Evolutionary conservation across 2,329 filamentous ascomycete species (phyloP).

Genomic region (Cadophora luteo-olivacea): DNA sequence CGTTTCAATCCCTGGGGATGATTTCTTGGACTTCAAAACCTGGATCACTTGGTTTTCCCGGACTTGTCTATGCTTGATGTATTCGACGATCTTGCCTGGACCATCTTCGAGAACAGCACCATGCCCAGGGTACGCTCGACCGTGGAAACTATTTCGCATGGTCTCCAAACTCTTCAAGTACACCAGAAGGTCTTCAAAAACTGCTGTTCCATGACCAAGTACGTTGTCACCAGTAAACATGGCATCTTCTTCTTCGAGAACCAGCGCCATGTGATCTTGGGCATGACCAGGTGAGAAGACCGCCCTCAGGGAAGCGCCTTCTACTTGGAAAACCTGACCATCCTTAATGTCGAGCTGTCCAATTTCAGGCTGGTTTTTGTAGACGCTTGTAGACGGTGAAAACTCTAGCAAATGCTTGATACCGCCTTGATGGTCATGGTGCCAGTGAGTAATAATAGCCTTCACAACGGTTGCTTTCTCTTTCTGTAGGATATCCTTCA

Average conservation of each 20-base stretch:
- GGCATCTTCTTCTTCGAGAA: conserved; percentile 78
- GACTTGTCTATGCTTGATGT: conserved; percentile 80
- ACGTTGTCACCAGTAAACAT: conserved; percentile 93
- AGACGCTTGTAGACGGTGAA: conserved; percentile 67
- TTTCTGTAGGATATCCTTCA: conserved; percentile 68
- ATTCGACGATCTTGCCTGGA: conserved; percentile 75
- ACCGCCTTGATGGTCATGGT: conserved; percentile 83
- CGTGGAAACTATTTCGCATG: conserved; percentile 71
- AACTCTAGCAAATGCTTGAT: conserved; percentile 70
- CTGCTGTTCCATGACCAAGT: conserved; percentile 83
- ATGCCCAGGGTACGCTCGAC: conserved; percentile 86
- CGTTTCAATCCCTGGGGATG: conserved; percentile 38
- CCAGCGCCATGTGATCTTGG: conserved; percentile 79
- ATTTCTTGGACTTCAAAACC: conserved; percentile 58
- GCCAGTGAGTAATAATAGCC: conserved; percentile 89
- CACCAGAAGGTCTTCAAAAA: conserved; percentile 76
- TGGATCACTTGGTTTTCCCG: conserved; percentile 80
- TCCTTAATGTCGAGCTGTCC: conserved; percentile 62
- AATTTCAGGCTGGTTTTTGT: conserved; percentile 67
- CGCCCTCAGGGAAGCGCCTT: conserved; percentile 71
- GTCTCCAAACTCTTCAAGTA: conserved; percentile 74
- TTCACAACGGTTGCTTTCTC: conserved; percentile 74
- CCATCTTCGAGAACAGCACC: conserved; percentile 80
- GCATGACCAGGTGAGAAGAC: conserved; percentile 78
- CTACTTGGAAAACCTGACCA: conserved; percentile 58